Evolutionary conservation across 352 stramenopile species (phyloP), one percentile per base, ranked within the genome.

Genomic region (Phytophthora sp.): DNA sequence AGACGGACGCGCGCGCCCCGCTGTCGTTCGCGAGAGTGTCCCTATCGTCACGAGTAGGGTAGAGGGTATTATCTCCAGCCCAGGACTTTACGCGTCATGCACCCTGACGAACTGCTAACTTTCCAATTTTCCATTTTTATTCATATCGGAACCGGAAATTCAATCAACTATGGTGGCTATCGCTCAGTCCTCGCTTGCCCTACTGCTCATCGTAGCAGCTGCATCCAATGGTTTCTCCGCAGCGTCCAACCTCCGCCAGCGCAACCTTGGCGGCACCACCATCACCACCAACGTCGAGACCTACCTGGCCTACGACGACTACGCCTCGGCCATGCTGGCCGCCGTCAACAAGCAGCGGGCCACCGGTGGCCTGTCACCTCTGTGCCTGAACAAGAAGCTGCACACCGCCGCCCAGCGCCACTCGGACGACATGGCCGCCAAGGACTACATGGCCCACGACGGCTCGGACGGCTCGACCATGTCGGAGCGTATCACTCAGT

Each of bases 381-480:
- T 86, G 1, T 86, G 79, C 44, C 39, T 59, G 16, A 89, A 80
- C 63, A 63, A 46, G 31, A 84, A 79, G 53, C 52, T 74, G 21
- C 50, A 71, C 7, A 12, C 12, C 8, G 62, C 71, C 0, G 63
- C 73, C 1, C 52, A 73, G 49, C 26, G 52, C 26, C 69, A 69
- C 42, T 82, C 72, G 18, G 44, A 79, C 13, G 80, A 89, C 62
- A 75, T 79, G 68, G 80, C 80, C n/a, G 62, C 41, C 2, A 75
- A 82, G 29, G 63, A 83, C 62, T 86, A 66, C 36, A 80, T 87
- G 68, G 66, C 44, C 33, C 80, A 89, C 69, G 73, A 56, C 0
- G 75, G 77, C 20, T 72, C 70, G 20, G 63, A 74, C 47, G 77
- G 80, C 0, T 84, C 73, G 23, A 77, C 59, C 0, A 74, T 82